A percentile compares a stretch with the other conserved stretches of the same genome.
Conservation (phyloP, 2,329 filamentous ascomycete species). For the Pyricularia grisea region DNA sequence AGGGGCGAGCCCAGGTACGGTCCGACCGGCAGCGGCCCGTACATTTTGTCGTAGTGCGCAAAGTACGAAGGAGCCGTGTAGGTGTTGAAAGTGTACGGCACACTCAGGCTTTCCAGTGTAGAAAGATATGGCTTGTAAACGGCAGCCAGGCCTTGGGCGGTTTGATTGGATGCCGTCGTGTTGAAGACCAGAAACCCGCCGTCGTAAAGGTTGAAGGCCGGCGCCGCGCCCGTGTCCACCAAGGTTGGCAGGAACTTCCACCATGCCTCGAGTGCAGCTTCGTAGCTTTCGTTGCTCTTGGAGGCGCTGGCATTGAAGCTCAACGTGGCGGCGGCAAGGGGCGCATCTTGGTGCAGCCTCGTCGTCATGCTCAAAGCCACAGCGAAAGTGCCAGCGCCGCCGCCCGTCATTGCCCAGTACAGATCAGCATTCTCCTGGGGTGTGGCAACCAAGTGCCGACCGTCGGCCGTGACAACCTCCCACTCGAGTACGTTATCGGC, state of each 20-base stretch:
- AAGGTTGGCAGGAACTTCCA: not conserved
- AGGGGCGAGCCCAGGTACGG: constrained; percentile 4
- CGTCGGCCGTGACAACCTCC: constrained; percentile 37
- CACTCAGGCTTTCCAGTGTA: not conserved
- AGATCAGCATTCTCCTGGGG: constrained; percentile 33
- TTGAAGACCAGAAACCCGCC: not conserved
- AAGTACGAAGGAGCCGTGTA: not conserved
- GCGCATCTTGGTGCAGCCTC: not conserved
- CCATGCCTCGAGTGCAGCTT: not conserved
- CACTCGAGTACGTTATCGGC: constrained; percentile 43
- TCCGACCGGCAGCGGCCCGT: constrained; percentile 5
- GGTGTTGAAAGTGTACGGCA: not conserved
- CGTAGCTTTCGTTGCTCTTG: not conserved
- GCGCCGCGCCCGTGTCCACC: not conserved
- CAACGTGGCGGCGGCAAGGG: not conserved
- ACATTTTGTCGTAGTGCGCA: not conserved
- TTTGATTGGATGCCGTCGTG: not conserved
- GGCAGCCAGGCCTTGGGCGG: not conserved
- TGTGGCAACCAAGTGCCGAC: constrained; percentile 30
- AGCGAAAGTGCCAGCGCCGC: constrained; percentile 42
- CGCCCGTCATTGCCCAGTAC: constrained; percentile 45
- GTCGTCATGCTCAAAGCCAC: constrained; percentile 34
- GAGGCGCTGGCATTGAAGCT: not conserved
- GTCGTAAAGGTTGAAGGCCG: not conserved
- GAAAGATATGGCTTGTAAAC: not conserved